Percentiles rank a stretch among this genome's conserved stretches.
Evolutionary conservation across 768 basidiomycete species (phyloP).

Genomic region (Suillus subaureus): DNA sequence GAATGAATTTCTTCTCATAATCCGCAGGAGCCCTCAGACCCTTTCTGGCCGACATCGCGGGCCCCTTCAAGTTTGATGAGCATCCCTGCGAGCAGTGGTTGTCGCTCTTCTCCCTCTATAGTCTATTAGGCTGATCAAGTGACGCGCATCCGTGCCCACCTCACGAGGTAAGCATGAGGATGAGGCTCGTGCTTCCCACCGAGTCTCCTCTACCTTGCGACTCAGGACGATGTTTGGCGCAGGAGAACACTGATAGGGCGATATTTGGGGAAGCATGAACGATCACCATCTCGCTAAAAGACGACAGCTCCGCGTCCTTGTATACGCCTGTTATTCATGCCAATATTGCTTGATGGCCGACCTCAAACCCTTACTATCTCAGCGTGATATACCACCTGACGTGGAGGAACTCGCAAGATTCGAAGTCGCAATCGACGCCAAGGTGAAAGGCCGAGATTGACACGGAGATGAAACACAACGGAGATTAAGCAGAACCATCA

Average conservation of each 20-base stretch:
- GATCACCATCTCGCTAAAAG: background rate
- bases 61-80: background rate
- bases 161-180: conserved; percentile 1
- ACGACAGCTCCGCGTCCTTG: background rate
- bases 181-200: background rate
- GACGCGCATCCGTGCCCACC: background rate
- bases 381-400: background rate
- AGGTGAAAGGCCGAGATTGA: background rate
- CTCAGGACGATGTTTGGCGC: background rate
- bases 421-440: background rate
- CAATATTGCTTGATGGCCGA: background rate
- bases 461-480: conserved; percentile 3
- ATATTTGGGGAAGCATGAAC: background rate
- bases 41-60: background rate
- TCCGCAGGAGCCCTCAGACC: background rate
- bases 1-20: background rate
- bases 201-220: background rate
- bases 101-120: background rate
- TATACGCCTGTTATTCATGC: background rate
- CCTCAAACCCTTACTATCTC: background rate
- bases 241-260: background rate
- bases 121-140: background rate
- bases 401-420: background rate
- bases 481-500: conserved; percentile 1
- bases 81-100: background rate